Percentiles rank a stretch among this genome's conserved stretches.
Evolutionary conservation across 352 stramenopile genomes (phyloP).

Genomic region (Pythium phragmiticola): DNA sequence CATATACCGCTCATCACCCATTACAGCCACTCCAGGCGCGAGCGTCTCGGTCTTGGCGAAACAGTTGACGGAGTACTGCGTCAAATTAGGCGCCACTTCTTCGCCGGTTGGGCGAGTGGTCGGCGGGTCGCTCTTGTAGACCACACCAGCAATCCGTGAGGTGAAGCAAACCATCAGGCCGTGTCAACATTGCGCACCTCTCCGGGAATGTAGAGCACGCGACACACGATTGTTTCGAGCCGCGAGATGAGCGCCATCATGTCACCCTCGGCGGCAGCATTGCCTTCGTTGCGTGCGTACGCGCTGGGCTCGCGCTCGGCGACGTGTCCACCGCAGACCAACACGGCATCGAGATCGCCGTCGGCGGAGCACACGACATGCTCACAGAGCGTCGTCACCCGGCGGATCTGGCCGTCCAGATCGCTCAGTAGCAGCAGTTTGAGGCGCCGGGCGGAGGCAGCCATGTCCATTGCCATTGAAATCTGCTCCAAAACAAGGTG

Average conservation of each 20-base stretch:
- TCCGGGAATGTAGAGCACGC: constrained; percentile 77
- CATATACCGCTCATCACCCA: constrained; percentile 61
- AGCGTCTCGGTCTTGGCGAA: constrained; percentile 51
- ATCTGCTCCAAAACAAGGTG: neutral
- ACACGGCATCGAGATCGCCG: constrained; percentile 67
- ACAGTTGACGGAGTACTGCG: constrained; percentile 83
- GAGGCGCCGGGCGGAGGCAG: constrained; percentile 29
- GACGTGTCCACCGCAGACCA: constrained; percentile 72
- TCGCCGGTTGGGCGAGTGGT: constrained; percentile 59
- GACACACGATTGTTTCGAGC: constrained; percentile 86
- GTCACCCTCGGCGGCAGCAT: constrained; percentile 80
- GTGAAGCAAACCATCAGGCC: neutral
- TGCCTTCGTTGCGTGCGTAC: constrained; percentile 56
- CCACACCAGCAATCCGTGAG: neutral
- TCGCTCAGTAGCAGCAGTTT: constrained; percentile 81
- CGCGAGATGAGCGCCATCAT: constrained; percentile 88
- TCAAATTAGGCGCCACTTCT: constrained; percentile 52
- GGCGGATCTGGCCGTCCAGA: constrained; percentile 55
- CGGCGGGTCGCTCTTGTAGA: constrained; percentile 63
- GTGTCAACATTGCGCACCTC: constrained; percentile 31
- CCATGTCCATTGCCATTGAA: constrained; percentile 7
- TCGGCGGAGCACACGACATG: constrained; percentile 64
- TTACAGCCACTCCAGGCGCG: constrained; percentile 33
- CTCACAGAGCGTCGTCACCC: constrained; percentile 80
- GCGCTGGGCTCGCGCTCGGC: constrained; percentile 37